Evolutionary conservation across 2,329 filamentous ascomycete genomes (phyloP).

Genomic region (Exserohilum rostratum): DNA sequence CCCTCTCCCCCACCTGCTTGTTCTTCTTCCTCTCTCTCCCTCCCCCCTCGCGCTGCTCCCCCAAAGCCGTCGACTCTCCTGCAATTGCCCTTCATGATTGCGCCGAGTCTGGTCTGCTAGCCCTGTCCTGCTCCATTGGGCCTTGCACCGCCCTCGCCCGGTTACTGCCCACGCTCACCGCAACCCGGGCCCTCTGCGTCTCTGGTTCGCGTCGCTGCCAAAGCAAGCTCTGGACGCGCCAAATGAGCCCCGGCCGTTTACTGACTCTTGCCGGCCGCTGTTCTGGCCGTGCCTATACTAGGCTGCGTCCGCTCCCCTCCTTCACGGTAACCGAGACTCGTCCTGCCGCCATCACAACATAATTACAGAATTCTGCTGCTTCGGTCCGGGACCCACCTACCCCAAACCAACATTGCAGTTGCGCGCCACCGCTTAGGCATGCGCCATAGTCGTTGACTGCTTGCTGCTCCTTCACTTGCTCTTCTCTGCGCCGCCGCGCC

Average conservation of each 20-base stretch:
- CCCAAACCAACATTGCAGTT: constrained; percentile 27
- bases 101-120: constrained; percentile 27
- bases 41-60: neutral
- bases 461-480: constrained; percentile 33
- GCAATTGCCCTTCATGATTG: constrained; percentile 28
- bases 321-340: constrained; percentile 25
- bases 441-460: constrained; percentile 28
- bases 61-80: neutral
- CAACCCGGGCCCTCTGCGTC: constrained; percentile 16
- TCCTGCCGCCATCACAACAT: constrained; percentile 27
- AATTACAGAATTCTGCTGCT: constrained; percentile 33
- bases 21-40: neutral
- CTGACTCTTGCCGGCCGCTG: constrained; percentile 37
- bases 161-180: constrained; percentile 14
- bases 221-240: constrained; percentile 29
- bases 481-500: constrained; percentile 48
- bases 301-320: constrained; percentile 24
- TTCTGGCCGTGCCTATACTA: constrained; percentile 34
- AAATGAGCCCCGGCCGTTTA: constrained; percentile 36
- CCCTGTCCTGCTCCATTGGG: constrained; percentile 17
- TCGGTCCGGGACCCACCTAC: constrained; percentile 34
- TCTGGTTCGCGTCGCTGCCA: constrained; percentile 22
- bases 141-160: constrained; percentile 16
- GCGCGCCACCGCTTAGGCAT: constrained; percentile 37
- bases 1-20: constrained; percentile 3